Percentiles rank a stretch among this genome's conserved stretches.
phyloP scores from a whole-genome alignment of 768 basidiomycete species.

The Gelatoporia subvermispora region DNA sequence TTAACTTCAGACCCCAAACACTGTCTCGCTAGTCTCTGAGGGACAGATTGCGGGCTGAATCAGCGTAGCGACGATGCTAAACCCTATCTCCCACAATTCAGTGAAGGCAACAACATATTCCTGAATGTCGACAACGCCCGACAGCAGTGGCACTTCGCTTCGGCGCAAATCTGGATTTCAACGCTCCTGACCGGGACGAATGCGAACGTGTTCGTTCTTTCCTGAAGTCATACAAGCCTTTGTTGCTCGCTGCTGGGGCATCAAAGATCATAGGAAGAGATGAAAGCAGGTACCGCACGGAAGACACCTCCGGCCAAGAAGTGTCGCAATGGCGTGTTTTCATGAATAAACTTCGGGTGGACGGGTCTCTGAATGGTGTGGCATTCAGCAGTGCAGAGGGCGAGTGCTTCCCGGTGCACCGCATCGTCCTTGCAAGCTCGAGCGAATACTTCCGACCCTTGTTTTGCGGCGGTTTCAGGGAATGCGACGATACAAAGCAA shows the following conservation, averaged over 20 bases:
- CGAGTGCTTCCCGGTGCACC: slow-evolving; percentile 33
- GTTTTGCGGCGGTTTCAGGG: slow-evolving; percentile 25
- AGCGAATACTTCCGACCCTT: slow-evolving; percentile 28
- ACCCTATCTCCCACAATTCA: slow-evolving; percentile 14
- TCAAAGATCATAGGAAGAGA: slow-evolving; percentile 3
- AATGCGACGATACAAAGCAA: slow-evolving; percentile 11
- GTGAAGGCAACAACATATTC: slow-evolving; percentile 28
- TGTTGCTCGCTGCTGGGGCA: slow-evolving; percentile 12
- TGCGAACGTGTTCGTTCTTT: slow-evolving; percentile 18
- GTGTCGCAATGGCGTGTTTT: slow-evolving; percentile 15
- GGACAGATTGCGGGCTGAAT: too few species aligned
- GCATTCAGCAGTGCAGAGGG: slow-evolving; percentile 24
- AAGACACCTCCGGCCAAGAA: slow-evolving; percentile 4
- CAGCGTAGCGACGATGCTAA: slow-evolving; percentile 20
- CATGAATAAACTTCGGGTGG: slow-evolving; percentile 32
- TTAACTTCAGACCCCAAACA: too few species aligned
- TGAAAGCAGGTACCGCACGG: slow-evolving; percentile 2
- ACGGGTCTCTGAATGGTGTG: slow-evolving; percentile 32
- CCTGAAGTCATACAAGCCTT: slow-evolving; percentile 15
- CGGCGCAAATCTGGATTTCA: slow-evolving; percentile 34
- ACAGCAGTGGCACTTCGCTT: slow-evolving; percentile 38
- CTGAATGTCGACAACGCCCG: slow-evolving; percentile 42
- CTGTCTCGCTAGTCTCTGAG: too few species aligned
- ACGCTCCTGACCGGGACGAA: slow-evolving; percentile 26
- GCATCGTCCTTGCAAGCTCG: slow-evolving; percentile 31